Percentiles rank a stretch among this genome's conserved stretches.
Evolutionary conservation across 805 yeast genomes (phyloP).

Genomic region (Yarrowia sp.): DNA sequence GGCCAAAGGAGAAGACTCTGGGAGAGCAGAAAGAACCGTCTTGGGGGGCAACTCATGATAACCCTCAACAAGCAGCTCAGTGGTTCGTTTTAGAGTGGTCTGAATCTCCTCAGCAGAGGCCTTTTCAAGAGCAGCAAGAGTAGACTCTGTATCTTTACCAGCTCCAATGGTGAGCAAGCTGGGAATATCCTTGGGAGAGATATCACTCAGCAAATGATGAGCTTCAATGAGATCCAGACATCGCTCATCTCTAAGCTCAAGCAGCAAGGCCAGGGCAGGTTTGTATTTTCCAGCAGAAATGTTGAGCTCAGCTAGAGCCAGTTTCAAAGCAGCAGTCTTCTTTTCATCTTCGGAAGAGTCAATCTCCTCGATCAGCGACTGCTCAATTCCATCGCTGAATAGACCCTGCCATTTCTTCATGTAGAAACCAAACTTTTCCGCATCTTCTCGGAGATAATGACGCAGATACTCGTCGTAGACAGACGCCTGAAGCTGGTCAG

Average conservation of each 20-base stretch:
- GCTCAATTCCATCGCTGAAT: conserved; percentile 58
- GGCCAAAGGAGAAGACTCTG: conserved; percentile 50
- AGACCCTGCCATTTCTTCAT: conserved; percentile 65
- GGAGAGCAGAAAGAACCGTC: conserved; percentile 53
- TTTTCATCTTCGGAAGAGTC: conserved; percentile 45
- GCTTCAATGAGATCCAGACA: conserved; percentile 65
- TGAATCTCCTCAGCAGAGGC: conserved; percentile 55
- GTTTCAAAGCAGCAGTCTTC: conserved; percentile 43
- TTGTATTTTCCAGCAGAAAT: conserved; percentile 63
- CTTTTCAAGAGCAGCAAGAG: conserved; percentile 49
- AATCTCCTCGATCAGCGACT: conserved; percentile 57
- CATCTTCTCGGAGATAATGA: conserved; percentile 53
- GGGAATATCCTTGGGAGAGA: conserved; percentile 29
- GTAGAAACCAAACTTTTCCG: conserved; percentile 53
- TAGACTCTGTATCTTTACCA: conserved; percentile 43
- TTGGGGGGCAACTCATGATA: conserved; percentile 70
- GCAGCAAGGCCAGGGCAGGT: conserved; percentile 69
- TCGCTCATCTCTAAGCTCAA: conserved; percentile 60
- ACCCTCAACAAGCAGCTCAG: conserved; percentile 64
- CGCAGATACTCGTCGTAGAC: conserved; percentile 59
- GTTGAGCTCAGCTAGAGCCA: conserved; percentile 55
- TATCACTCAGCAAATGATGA: conserved; percentile 62
- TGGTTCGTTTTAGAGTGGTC: conserved; percentile 54
- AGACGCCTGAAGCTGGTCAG: conserved; percentile 53
- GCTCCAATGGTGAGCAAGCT: conserved; percentile 25